Conservation (phyloP, 2,329 filamentous ascomycete genomes). For the Fragosphaeria purpurea region DNA sequence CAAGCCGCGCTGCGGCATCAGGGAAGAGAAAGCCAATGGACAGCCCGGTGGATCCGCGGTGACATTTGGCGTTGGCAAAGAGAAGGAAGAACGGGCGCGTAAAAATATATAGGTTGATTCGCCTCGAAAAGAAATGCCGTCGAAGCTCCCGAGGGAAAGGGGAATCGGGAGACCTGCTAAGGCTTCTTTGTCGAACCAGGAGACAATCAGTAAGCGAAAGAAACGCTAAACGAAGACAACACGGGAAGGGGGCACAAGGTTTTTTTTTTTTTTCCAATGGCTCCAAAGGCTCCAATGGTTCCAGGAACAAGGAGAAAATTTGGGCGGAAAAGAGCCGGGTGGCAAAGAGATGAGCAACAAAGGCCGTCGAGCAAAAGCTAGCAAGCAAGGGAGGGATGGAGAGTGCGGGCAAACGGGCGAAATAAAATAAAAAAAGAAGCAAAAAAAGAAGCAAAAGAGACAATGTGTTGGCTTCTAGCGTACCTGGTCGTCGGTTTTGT, state of each 20-base stretch:
- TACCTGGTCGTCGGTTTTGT: background rate
- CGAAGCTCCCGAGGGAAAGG: background rate
- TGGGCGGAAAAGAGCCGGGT: background rate
- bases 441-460: background rate
- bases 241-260: background rate
- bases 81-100: too few relatives aligned
- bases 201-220: constrained; percentile 5
- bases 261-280: too few relatives aligned
- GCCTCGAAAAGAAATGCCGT: background rate
- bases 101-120: background rate
- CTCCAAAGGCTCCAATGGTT: too few relatives aligned
- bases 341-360: background rate
- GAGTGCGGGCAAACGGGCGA: background rate
- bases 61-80: constrained; percentile 24
- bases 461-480: background rate
- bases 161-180: background rate
- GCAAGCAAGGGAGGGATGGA: background rate
- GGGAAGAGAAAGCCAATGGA: constrained; percentile 24
- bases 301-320: too few relatives aligned
- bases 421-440: background rate
- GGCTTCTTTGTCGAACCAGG: too few relatives aligned
- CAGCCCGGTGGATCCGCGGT: constrained; percentile 25
- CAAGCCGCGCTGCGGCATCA: constrained; percentile 40
- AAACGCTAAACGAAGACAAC: background rate
- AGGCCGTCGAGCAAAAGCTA: background rate